A percentile compares a stretch with the other conserved stretches of the same genome.
These are phyloP conservation scores for Gypsophila paniculata DNA, from an alignment of 179 eudicot species.

Conservation along the genomic window DNA sequence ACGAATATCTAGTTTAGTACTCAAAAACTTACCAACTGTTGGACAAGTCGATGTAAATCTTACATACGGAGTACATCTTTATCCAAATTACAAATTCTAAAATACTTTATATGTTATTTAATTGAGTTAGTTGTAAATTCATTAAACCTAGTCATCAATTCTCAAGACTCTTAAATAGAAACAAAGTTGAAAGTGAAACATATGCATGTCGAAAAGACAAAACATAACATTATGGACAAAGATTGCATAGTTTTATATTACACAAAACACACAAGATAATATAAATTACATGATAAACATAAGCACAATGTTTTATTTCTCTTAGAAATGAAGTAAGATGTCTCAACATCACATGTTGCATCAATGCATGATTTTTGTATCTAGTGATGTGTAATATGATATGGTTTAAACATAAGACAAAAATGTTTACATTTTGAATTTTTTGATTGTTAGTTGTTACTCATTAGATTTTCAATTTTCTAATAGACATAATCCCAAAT, in stretches of 20 bases:
- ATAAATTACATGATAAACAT: not conserved
- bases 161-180: not conserved
- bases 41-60: not conserved
- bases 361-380: too few relatives aligned
- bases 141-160: conserved; percentile 17
- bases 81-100: not conserved
- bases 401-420: too few relatives aligned
- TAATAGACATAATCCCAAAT: too few relatives aligned
- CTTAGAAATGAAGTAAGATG: not conserved
- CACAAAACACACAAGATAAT: too few relatives aligned
- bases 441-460: too few relatives aligned
- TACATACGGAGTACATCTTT: not conserved
- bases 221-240: conserved; percentile 18
- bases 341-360: too few relatives aligned
- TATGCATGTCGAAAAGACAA: conserved; percentile 1
- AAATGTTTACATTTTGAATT: not conserved
- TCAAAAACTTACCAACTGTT: too few relatives aligned
- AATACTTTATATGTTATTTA: not conserved
- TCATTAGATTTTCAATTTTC: too few relatives aligned
- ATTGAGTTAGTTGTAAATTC: conserved; percentile 23
- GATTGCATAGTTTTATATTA: not conserved
- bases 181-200: conserved; percentile 21
- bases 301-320: conserved; percentile 2
- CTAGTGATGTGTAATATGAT: too few relatives aligned
- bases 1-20: too few relatives aligned